These are phyloP conservation scores for Cavenderia fasciculata DNA, from an alignment of 78 protist genomes.

Conservation along the genomic window DNA sequence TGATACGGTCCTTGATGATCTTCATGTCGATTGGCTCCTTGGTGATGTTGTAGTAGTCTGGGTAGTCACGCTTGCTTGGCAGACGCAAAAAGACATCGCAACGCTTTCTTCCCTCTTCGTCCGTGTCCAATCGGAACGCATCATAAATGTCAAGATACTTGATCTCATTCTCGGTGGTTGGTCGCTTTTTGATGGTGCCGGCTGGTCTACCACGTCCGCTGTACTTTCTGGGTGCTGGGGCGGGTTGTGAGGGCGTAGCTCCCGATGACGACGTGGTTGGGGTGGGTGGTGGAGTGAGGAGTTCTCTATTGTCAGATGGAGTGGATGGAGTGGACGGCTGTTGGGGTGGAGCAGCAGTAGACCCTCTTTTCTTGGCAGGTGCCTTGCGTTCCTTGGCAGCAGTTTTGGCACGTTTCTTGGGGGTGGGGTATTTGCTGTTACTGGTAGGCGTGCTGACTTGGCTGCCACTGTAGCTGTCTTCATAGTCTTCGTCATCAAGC, in stretches of 20 bases:
- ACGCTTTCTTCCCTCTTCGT: slow-evolving; percentile 59
- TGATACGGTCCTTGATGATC: slow-evolving; percentile 42
- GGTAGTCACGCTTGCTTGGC: slow-evolving; percentile 68
- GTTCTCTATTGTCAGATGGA: no score
- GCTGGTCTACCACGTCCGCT: slow-evolving; percentile 74
- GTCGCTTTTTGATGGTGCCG: slow-evolving; percentile 56
- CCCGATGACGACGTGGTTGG: background rate
- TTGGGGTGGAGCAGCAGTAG: background rate
- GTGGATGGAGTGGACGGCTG: no score
- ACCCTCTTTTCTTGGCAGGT: background rate
- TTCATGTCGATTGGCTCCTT: slow-evolving; percentile 75
- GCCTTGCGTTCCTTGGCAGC: background rate
- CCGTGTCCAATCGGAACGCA: background rate
- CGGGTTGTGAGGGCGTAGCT: background rate
- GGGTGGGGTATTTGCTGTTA: no score
- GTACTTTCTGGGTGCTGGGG: slow-evolving; percentile 21
- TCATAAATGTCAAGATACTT: slow-evolving; percentile 41
- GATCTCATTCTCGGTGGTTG: slow-evolving; percentile 29
- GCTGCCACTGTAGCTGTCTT: no score
- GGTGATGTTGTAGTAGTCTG: slow-evolving; percentile 75
- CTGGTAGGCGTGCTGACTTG: no score
- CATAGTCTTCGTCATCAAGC: slow-evolving; percentile 19
- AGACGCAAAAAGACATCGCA: slow-evolving; percentile 48
- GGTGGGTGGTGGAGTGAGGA: background rate
- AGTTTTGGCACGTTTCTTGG: slow-evolving; percentile 50